These are phyloP conservation scores for Primulina eburnea DNA, from an alignment of 257 asterid species.

Conservation along the genomic window DNA sequence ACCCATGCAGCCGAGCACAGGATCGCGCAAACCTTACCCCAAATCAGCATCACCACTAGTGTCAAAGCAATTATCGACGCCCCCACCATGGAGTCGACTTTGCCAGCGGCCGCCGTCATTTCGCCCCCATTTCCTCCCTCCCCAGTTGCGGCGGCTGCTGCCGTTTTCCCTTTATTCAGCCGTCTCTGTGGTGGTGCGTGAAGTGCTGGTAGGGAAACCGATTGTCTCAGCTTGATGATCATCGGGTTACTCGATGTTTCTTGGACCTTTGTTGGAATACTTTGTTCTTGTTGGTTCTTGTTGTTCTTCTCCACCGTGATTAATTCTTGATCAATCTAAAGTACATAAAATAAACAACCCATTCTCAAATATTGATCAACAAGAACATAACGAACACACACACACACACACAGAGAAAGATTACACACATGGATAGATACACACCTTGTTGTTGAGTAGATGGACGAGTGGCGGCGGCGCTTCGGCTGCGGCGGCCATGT, in stretches of 20 bases:
- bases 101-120: neutral
- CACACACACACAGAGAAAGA: no score
- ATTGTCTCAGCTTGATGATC: neutral
- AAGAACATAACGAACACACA: no score
- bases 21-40: conserved; percentile 39
- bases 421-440: neutral
- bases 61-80: conserved; percentile 3
- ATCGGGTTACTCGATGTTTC: neutral
- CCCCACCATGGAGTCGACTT: neutral
- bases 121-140: neutral
- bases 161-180: neutral
- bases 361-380: no score
- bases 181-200: neutral
- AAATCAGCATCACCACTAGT: conserved; percentile 36
- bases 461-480: neutral
- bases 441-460: neutral
- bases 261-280: neutral
- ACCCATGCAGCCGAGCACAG: conserved; percentile 33
- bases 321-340: neutral
- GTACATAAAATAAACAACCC: neutral
- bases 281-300: neutral
- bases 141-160: neutral
- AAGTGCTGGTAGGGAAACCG: neutral
- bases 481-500: neutral
- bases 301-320: neutral